Conservation (phyloP, 805 yeast genomes). For the Yamadazyma sp. region DNA sequence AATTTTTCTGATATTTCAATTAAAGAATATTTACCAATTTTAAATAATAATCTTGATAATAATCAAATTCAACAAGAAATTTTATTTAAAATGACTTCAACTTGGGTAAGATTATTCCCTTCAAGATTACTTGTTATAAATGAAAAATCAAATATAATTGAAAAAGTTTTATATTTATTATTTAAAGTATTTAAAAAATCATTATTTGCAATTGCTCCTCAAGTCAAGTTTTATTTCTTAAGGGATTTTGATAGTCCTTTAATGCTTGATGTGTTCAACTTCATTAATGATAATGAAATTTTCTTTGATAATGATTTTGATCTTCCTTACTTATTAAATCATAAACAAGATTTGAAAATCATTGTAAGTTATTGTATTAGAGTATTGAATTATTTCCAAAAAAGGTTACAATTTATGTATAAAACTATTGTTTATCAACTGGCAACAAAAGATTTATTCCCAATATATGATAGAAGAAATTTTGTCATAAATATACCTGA, state of each 20-base stretch:
- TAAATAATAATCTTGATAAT: conserved; percentile 21
- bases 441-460: conserved; percentile 18
- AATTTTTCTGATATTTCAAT: conserved; percentile 23
- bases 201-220: conserved; percentile 35
- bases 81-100: conserved; percentile 30
- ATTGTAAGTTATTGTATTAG: conserved; percentile 30
- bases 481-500: conserved; percentile 23
- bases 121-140: conserved; percentile 23
- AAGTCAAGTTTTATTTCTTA: conserved; percentile 36
- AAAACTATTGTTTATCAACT: conserved; percentile 24
- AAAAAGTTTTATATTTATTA: conserved; percentile 29
- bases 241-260: conserved; percentile 41
- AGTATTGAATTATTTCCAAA: conserved; percentile 26
- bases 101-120: conserved; percentile 36
- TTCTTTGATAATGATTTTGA: conserved; percentile 18
- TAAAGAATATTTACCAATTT: conserved; percentile 24
- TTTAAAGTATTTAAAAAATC: conserved; percentile 32
- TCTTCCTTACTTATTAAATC: conserved; percentile 14
- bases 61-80: conserved; percentile 29
- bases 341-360: conserved; percentile 16
- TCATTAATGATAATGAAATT: conserved; percentile 22
- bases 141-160: conserved; percentile 26
- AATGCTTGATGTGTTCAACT: conserved; percentile 33
- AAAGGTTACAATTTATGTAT: conserved; percentile 27
- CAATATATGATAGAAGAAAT: conserved; percentile 26